Conservation (phyloP, 345 rosid genomes). For the Moricandia moricandioides region DNA sequence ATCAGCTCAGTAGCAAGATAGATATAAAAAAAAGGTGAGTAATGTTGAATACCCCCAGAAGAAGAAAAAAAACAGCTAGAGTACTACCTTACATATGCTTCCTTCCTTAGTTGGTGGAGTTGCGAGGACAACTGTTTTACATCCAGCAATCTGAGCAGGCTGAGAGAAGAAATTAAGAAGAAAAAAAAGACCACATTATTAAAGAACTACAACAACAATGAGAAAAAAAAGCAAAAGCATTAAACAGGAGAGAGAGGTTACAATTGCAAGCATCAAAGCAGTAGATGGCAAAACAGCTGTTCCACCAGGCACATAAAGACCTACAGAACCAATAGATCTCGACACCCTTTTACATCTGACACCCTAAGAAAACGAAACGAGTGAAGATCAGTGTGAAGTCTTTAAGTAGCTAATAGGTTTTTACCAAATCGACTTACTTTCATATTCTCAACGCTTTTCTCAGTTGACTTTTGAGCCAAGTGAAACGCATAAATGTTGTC, state of each 20-base stretch:
- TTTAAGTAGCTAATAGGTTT: constrained; percentile 13
- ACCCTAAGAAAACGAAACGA: constrained; percentile 49
- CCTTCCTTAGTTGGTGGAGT: constrained; percentile 84
- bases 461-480: constrained; percentile 69
- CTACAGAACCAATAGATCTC: constrained; percentile 82
- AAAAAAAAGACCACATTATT: constrained; percentile 10
- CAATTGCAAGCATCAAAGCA: constrained; percentile 88
- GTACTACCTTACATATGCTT: constrained; percentile 84
- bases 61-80: not conserved
- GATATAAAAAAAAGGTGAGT: not conserved
- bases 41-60: not conserved
- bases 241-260: constrained; percentile 37
- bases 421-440: constrained; percentile 47
- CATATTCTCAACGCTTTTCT: constrained; percentile 71
- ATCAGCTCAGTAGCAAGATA: constrained; percentile 1
- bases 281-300: constrained; percentile 95
- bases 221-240: not conserved
- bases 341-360: constrained; percentile 87
- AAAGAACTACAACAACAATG: not conserved
- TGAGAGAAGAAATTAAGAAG: constrained; percentile 26
- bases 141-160: constrained; percentile 98
- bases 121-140: constrained; percentile 81
- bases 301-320: constrained; percentile 95
- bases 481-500: constrained; percentile 85
- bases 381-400: not conserved